Base-by-base conservation (phyloP, 768 basidiomycete species). In the Melanogaster broomeanus region DNA sequence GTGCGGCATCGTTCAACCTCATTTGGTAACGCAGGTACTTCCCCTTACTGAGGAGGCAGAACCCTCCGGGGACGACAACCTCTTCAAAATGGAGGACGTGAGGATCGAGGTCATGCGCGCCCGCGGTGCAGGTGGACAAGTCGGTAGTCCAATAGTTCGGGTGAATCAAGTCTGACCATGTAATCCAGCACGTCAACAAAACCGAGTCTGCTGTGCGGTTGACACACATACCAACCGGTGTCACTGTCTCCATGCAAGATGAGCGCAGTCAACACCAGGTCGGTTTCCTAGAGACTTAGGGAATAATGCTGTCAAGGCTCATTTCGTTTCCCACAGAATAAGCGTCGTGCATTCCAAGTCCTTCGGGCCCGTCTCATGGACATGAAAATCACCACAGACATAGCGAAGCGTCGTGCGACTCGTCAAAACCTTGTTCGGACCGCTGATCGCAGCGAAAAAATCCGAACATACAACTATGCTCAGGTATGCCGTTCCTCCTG, bases 161-260 rank as follows among this genome's bases (percentile, higher is more conserved):
- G 38, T 19, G 21, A 21, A 34, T 13, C 21, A 11, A n/a, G 18
- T 47, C 31, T 42, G 39, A 57, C 33, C 27, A 33, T 31, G 41
- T 18, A 33, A 40, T 27, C 4, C 52, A 98, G 88, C 96, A 98
- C 71, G 97, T 98, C 62, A 99, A 99, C 73, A 92, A 88, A 78
- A 98, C 97, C 0, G 97, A 99, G 71, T 98, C 96, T 3, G 96
- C 97, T 3, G 94, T 99, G 19, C 86, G 97, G 1, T 70, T 98
- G 40, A 96, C 93, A 0, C 97, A 99, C 61, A 72, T 89, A 13
- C 96, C 97, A 1, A 90, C 93, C 4, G 94, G 96, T 0, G 87
- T 98, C 48, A 89, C 88, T 1, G 96, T 98, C 9, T 94, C 93
- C 8, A 98, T 98, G 91, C 97, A 99, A 73, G 95, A 99, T 62